Base-by-base conservation (phyloP, 257 asterid species). In the Ehretia macrophylla region DNA sequence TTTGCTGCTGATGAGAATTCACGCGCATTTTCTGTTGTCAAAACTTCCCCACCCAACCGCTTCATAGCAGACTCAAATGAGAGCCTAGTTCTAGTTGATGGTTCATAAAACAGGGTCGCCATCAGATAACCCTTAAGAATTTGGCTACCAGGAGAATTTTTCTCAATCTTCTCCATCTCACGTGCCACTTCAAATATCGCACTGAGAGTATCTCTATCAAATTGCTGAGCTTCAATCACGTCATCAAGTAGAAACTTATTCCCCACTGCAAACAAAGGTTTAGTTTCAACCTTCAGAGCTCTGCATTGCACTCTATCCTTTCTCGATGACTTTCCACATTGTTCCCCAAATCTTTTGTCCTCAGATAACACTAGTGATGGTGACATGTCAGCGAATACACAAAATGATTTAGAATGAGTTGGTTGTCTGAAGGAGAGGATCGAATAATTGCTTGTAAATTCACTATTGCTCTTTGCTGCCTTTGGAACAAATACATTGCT, bases 1-100 rank as follows among this genome's bases (percentile, higher is more conserved):
- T 92, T 92, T 17, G 99, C 95, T 13, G 99, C 96, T 0, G 99
- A 88, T 13, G 97, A 92, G 73, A 92, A 88, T 71, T 92, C 96
- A 0, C 96, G 90, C 22, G 97, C 97, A 78, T 92, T 92, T 74
- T 92, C 99, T 0, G 96, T 92, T 1, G 98, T 92, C 71, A 92
- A 71, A 44, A 88, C 98, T 68, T 92, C 99, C 54, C 99, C 85
- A 51, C 83, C 85, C 50, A 77, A 77, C 39, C 95, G 94, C 59
- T 86, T 92, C 99, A 92, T 92, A 54, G 97, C 95, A 65, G 98
- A 92, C 73, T 92, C 99, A 63, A 92, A 92, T 0, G 99, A 92
- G 37, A 92, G 96, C 83, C 99, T 82, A 51, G 99, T 92, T 61
- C 99, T 83, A 44, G 96, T 92, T 5, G 97, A 88, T 40, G 97